Base-by-base conservation (phyloP, 1,284 basidiomycete genomes). In the Ceratobasidium theobromae region DNA sequence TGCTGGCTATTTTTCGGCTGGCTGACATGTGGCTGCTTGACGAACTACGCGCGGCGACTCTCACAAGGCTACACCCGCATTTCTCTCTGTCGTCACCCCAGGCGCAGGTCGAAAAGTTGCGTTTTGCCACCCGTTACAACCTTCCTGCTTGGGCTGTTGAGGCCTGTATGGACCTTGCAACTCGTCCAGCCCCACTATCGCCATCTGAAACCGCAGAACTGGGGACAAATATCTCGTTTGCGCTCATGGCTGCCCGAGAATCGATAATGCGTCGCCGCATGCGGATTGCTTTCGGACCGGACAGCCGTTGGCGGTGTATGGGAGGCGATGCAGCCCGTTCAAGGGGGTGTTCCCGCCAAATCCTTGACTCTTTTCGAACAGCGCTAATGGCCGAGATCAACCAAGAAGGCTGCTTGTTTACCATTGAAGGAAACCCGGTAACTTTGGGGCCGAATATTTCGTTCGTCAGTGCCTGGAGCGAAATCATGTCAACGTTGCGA, bases 21-120 rank as follows among this genome's bases (percentile, higher is more conserved):
- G 48, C 60, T n/a, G 60, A 64, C 40, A 64, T 64, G 60, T 64
- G 60, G 60, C 60, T 64, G 23, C 60, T 64, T 38, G 60, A 64
- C 43, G 60, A 64, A 18, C 52, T 64, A 23, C 33, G 60, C 16
- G 49, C 23, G 9, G 28, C 60, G 16, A 64, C 60, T 32, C 60
- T 64, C 35, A 23, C 48, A n/a, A 64, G 40, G 30, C 38, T 64
- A 30, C 60, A 64, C 9, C 60, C 60, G 38, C 28, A 52, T 33
- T 64, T 64, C 33, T 64, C 60, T 9, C 33, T 38, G 4, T 30
- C 60, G 27, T 41, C 35, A 14, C 60, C 60, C 28, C 30, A n/a
- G n/a, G 60, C 40, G 14, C 60, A 38, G 49, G 33, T 64, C 25
- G 60, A 64, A 23, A 64, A 64, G 16, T 28, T 64, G 21, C 60